Percentiles rank a stretch among this genome's conserved stretches.
phyloP scores from a whole-genome alignment of 2,329 filamentous ascomycete genomes.

The Pseudogymnoascus sp. region DNA sequence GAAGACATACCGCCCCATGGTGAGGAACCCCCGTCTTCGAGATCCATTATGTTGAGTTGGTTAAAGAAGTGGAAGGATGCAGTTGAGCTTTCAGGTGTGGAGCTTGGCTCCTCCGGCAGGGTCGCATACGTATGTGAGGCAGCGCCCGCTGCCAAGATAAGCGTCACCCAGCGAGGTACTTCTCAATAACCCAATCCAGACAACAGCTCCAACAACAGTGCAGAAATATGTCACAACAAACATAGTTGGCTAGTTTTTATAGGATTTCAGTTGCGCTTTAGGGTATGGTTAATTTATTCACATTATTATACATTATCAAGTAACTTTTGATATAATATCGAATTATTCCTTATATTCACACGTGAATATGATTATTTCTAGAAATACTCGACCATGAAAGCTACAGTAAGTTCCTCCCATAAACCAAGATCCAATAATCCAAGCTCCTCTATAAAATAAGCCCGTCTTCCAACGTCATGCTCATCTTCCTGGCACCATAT shows the following conservation, averaged over 20 bases:
- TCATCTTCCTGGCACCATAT: not conserved
- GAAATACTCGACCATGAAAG: too few species aligned
- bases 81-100: constrained; percentile 8
- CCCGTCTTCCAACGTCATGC: too few species aligned
- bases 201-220: not conserved
- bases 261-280: not conserved
- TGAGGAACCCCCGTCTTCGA: constrained; percentile 38
- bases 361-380: too few species aligned
- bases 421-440: not conserved
- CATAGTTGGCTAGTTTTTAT: not conserved
- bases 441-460: not conserved
- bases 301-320: not conserved
- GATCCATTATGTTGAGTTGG: constrained; percentile 32
- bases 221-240: not conserved
- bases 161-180: constrained; percentile 1
- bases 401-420: too few species aligned
- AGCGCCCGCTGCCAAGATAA: constrained; percentile 7
- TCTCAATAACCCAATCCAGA: not conserved
- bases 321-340: not conserved
- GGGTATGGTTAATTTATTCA: not conserved
- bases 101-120: not conserved
- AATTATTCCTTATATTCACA: too few species aligned
- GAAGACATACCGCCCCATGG: constrained; percentile 37
- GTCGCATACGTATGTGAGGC: constrained; percentile 10
- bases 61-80: not conserved